phyloP scores from a whole-genome alignment of 1,284 basidiomycete species.

The Austroboletus novae-zelandiae region DNA sequence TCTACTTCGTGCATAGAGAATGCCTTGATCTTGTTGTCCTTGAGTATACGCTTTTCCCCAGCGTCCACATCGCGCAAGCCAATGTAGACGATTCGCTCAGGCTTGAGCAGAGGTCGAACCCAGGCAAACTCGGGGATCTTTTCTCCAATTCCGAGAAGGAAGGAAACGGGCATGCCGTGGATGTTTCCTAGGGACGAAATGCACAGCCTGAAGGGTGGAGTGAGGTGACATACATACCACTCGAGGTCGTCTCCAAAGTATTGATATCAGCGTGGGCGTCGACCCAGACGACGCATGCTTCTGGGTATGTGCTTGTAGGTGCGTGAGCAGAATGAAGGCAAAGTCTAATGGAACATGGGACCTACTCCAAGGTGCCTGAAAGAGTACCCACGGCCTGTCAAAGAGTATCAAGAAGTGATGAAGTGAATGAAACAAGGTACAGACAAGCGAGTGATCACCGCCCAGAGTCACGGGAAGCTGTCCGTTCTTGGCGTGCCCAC shows the following conservation, averaged over 20 bases:
- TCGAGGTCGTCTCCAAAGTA: conserved; percentile 80
- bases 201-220: background rate
- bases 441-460: conserved; percentile 90
- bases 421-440: conserved; percentile 29
- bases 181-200: conserved; percentile 69
- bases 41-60: conserved; percentile 87
- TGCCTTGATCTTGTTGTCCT: conserved; percentile 86
- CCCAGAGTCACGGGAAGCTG: conserved; percentile 91
- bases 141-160: conserved; percentile 77
- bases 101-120: conserved; percentile 73
- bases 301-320: conserved; percentile 56
- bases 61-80: conserved; percentile 93
- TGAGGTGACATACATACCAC: conserved; percentile 46
- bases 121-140: conserved; percentile 69
- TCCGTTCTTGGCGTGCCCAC: conserved; percentile 72
- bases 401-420: conserved; percentile 2
- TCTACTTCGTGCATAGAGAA: conserved; percentile 99
- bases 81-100: conserved; percentile 87
- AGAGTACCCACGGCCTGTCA: conserved; percentile 88
- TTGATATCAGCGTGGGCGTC: conserved; percentile 97
- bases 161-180: conserved; percentile 97
- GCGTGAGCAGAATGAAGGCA: conserved; percentile 9
- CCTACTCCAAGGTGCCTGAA: conserved; percentile 75
- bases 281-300: conserved; percentile 89
- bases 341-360: background rate